phyloP scores from a whole-genome alignment of 2,329 filamentous ascomycete species.

The Beauveria varroae region DNA sequence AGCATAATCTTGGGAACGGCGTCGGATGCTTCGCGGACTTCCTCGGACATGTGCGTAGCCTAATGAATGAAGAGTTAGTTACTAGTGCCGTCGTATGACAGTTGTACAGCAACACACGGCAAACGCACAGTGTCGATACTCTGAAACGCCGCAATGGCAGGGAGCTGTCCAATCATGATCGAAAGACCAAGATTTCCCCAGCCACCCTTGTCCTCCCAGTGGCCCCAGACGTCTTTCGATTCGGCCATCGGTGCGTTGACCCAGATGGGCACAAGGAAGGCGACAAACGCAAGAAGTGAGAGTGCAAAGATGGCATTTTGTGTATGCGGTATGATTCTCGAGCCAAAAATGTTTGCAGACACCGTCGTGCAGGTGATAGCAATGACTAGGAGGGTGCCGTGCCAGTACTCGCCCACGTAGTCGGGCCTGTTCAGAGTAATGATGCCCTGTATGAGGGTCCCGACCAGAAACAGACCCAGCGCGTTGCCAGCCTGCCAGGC shows the following conservation, averaged over 20 bases:
- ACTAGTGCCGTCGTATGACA: too few relatives aligned
- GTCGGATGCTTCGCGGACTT: constrained; percentile 13
- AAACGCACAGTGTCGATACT: constrained; percentile 12
- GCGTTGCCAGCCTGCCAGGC: constrained; percentile 15
- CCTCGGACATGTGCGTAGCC: constrained; percentile 14
- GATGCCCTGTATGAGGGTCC: constrained; percentile 13
- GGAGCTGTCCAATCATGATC: constrained; percentile 13
- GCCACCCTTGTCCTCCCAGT: constrained; percentile 9
- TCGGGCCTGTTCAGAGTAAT: constrained; percentile 10
- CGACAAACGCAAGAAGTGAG: constrained; percentile 11
- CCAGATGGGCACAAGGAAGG: constrained; percentile 13
- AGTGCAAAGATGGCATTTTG: constrained; percentile 14
- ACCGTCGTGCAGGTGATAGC: constrained; percentile 2
- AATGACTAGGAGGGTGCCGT: constrained; percentile 12
- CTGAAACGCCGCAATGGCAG: constrained; percentile 8
- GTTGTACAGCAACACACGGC: too few relatives aligned
- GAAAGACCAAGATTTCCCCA: constrained; percentile 12
- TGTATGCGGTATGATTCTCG: constrained; percentile 9
- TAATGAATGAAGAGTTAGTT: constrained; percentile 1
- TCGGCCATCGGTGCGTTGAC: constrained; percentile 10
- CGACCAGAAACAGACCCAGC: constrained; percentile 11
- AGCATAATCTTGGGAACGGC: constrained; percentile 12
- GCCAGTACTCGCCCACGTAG: constrained; percentile 12
- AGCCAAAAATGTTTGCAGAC: constrained; percentile 8
- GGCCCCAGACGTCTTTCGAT: constrained; percentile 12